Evolutionary conservation across 371 early-diverging fungal species (phyloP), one percentile per base, ranked within the genome.

Genomic region (Syncephalastrum racemosum): DNA sequence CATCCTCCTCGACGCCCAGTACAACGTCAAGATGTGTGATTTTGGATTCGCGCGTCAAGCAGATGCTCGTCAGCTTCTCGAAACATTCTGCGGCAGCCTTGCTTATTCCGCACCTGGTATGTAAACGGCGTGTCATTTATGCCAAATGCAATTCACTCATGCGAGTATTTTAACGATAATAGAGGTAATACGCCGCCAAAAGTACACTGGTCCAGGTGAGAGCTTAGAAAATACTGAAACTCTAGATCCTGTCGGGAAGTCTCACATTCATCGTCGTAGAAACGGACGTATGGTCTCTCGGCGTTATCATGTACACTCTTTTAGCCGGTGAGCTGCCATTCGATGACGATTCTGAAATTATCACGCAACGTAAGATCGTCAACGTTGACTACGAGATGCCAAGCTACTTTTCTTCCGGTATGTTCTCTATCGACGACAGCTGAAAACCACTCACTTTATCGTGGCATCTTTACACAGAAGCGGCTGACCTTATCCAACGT

Each of bases 281-380:
- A 77, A 88, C 89, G 16, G 94, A 94, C 65, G 79, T 91, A 41
- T 93, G 94, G 94, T 89, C 90, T 2, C 62, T 93, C 14, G 91
- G 90, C 19, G 88, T 92, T 15, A 89, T 91, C 61, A 69, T 93
- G 7, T 93, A 85, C 63, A 89, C 90, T 0, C 73, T 92, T 13
- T 58, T 90, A 16, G 85, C 86, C 41, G 92, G 91, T 4, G 82
- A 83, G 57, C 75, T 90, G 6, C 92, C 94, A 2, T 91, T 91
- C 74, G 92, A 92, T 59, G 92, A 90, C 50, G 90, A 90, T 58
- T 85, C 80, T 56, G 91, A 90, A 52, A 59, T 71, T 2, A 67
- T 78, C n/a, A 81, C 88, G 16, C 87, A 85, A 56, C 66, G 76
- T 53, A 87, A 90, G 61, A 91, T 93, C 43, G 65, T 83, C 31